phyloP scores from a whole-genome alignment of 306 rosid species.

The Morella rubra region DNA sequence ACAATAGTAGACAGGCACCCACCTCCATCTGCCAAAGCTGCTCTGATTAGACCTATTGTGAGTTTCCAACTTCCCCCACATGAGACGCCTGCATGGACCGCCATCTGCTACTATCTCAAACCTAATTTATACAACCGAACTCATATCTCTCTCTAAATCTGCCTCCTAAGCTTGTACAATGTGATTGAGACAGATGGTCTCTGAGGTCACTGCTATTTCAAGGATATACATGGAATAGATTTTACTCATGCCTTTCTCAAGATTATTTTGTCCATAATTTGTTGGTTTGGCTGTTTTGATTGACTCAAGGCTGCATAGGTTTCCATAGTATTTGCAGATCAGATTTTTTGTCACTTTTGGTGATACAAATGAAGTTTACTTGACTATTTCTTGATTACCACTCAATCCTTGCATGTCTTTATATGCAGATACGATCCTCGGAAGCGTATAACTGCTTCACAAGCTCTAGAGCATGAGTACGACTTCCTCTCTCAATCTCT shows the following conservation, averaged over 20 bases:
- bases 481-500: slow-evolving; percentile 24
- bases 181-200: neutral
- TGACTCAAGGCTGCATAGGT: neutral
- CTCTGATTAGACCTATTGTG: neutral
- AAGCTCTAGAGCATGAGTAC: slow-evolving; percentile 96
- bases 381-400: neutral
- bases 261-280: neutral
- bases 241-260: neutral
- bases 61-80: neutral
- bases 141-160: neutral
- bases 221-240: neutral
- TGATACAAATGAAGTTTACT: neutral
- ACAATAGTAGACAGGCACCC: neutral
- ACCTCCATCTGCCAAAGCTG: neutral
- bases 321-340: neutral
- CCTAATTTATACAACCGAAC: neutral
- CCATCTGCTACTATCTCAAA: neutral
- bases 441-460: slow-evolving; percentile 85
- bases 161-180: neutral
- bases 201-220: neutral
- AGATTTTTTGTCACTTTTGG: neutral
- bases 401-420: slow-evolving; percentile 4
- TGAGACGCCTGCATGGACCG: neutral
- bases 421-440: slow-evolving; percentile 92
- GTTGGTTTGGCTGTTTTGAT: neutral